These are phyloP conservation scores for Phialophora macrospora DNA, from an alignment of 2,329 filamentous ascomycete genomes.

Conservation along the genomic window DNA sequence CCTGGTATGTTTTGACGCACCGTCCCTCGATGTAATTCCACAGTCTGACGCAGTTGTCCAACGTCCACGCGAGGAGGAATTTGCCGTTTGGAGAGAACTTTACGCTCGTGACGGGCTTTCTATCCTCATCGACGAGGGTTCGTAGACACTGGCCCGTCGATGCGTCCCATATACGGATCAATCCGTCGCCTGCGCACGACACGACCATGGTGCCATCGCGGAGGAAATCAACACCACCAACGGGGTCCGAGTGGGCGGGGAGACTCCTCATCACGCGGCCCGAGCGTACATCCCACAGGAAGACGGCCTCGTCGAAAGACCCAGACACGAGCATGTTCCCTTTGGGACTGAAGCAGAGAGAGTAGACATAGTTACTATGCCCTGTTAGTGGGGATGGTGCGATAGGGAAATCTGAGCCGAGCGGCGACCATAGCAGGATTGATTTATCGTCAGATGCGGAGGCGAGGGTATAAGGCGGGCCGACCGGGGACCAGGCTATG, in stretches of 20 bases:
- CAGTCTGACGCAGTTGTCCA: conserved; percentile 85
- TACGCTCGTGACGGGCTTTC: conserved; percentile 84
- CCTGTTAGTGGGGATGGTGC: conserved; percentile 65
- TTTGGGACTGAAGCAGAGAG: conserved; percentile 93
- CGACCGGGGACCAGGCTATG: conserved; percentile 92
- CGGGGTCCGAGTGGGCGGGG: conserved; percentile 93
- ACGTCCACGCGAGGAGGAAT: conserved; percentile 86
- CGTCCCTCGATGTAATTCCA: conserved; percentile 94
- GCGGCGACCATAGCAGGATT: conserved; percentile 85
- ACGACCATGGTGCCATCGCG: conserved; percentile 89
- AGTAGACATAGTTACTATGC: conserved; percentile 96
- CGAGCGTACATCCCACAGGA: conserved; percentile 92
- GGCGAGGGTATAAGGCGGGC: conserved; percentile 71
- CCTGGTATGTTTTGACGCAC: conserved; percentile 96
- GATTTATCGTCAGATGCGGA: conserved; percentile 95
- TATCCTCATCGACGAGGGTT: conserved; percentile 95
- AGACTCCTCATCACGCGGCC: conserved; percentile 86
- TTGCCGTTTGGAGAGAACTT: conserved; percentile 93
- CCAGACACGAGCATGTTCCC: conserved; percentile 96
- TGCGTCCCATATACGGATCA: conserved; percentile 96
- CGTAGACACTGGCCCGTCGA: conserved; percentile 92
- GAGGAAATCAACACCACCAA: conserved; percentile 91
- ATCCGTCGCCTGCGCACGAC: conserved; percentile 86
- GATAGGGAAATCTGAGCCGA: conserved; percentile 62
- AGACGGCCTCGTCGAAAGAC: conserved; percentile 95